phyloP scores from a whole-genome alignment of 306 rosid species.

The Acacia acuminata region DNA sequence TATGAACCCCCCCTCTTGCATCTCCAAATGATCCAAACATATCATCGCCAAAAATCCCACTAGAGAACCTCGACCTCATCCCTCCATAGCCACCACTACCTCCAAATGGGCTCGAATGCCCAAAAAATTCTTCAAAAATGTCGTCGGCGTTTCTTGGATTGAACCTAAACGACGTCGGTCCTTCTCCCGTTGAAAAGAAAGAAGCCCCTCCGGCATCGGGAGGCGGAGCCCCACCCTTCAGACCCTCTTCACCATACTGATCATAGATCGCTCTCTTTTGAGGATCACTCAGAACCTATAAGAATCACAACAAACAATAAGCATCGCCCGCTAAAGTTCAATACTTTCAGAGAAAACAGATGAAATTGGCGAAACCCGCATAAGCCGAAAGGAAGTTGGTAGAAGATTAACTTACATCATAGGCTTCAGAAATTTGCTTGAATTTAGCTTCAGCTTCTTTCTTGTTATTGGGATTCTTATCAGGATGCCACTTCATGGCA shows the following conservation, averaged over 20 bases:
- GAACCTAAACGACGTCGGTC: conserved; percentile 62
- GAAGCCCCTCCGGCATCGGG: conserved; percentile 62
- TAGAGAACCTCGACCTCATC: conserved; percentile 56
- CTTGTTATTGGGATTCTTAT: conserved; percentile 63
- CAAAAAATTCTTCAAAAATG: conserved; percentile 64
- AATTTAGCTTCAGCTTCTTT: conserved; percentile 76
- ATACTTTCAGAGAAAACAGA: neutral
- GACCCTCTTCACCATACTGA: conserved; percentile 76
- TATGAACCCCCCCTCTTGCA: conserved; percentile 44
- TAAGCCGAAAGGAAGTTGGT: too few relatives aligned
- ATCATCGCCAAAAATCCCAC: conserved; percentile 64
- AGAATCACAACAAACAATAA: conserved; percentile 23
- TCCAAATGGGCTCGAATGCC: conserved; percentile 57
- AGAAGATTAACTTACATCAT: conserved; percentile 39
- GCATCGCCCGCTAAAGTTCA: neutral
- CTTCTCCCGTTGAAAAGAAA: conserved; percentile 59
- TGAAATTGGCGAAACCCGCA: neutral
- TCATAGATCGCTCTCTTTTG: conserved; percentile 67
- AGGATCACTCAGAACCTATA: conserved; percentile 75
- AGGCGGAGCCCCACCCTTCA: conserved; percentile 72
- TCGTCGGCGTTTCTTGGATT: conserved; percentile 71
- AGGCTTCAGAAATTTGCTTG: conserved; percentile 73
- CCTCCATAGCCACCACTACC: conserved; percentile 35
- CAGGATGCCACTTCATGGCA: conserved; percentile 86
- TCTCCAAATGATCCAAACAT: conserved; percentile 53